Evolutionary conservation across 306 rosid genomes (phyloP), one percentile per base, ranked within the genome.

Genomic region (Castanea mollissima): DNA sequence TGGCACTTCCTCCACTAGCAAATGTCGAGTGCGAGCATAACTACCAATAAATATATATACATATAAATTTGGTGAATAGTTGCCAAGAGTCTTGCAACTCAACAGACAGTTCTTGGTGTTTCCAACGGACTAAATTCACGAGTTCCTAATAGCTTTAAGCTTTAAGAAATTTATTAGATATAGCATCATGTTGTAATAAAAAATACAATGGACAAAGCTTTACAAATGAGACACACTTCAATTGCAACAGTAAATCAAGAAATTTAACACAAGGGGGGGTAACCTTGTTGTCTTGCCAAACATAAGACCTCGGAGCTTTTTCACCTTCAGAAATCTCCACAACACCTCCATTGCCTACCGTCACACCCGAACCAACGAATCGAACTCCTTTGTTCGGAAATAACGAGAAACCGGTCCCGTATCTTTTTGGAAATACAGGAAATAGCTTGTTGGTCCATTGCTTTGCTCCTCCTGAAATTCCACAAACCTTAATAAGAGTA

Each of bases 261-360:
- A 2, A 78, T 49, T 35, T 3, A 8, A 35, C 23, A 71, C n/a
- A 77, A 64, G 25, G 32, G 60, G 23, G 60, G 4, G 25, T 65
- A 79, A 93, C 96, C 97, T 88, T 90, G 60, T 59, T 76, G 83
- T 91, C 91, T 11, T 91, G 85, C 99, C 99, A 94, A 15, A 77
- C 78, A 38, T 85, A 92, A 72, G 81, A 86, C 64, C 74, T 71
- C 27, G 81, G 90, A n/a, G 85, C 51, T 32, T 83, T 62, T 72
- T 81, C 84, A 49, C 86, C 75, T 73, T 91, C 88, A 41, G 91
- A 76, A 56, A 87, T 76, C 74, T 82, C 88, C n/a, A 76, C 78
- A 63, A 81, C 81, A 69, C 76, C 89, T 44, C 88, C 90, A 82
- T 57, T 82, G n/a, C 52, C 73, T 46, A 79, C 75, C 14, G 68